phyloP scores from a whole-genome alignment of 352 stramenopile species.

The Plasmopara halstedii region DNA sequence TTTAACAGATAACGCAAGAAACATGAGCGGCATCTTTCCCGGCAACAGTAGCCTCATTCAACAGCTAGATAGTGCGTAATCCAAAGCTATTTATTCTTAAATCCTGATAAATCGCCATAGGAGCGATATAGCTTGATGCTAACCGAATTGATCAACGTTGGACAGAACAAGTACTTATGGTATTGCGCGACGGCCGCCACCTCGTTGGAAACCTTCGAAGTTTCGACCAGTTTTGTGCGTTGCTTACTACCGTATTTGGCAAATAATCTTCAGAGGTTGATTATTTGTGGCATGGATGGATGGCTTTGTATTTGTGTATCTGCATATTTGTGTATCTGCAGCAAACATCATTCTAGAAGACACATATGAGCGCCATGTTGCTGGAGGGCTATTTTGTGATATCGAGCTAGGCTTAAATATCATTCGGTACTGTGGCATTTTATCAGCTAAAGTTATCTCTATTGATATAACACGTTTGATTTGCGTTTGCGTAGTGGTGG shows the following conservation, averaged over 20 bases:
- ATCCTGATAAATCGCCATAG: not conserved
- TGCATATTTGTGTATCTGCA: conserved; percentile 9
- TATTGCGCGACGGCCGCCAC: conserved; percentile 94
- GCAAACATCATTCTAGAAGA: conserved; percentile 96
- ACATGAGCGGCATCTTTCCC: conserved; percentile 72
- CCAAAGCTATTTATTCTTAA: not conserved
- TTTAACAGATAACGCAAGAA: not conserved
- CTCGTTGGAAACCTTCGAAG: conserved; percentile 88
- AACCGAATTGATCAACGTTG: conserved; percentile 3
- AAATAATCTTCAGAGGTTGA: no score
- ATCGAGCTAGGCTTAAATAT: conserved; percentile 96
- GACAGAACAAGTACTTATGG: conserved; percentile 84
- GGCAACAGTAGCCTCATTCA: conserved; percentile 78
- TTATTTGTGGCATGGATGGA: not conserved
- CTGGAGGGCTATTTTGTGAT: conserved; percentile 89
- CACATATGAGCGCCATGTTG: conserved; percentile 88
- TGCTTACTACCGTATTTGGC: not conserved
- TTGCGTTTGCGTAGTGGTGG: conserved; percentile 45
- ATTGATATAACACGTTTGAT: no score
- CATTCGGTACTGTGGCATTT: conserved; percentile 54
- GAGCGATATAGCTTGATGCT: conserved; percentile 5
- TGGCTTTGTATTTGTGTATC: not conserved
- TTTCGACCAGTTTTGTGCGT: conserved; percentile 84
- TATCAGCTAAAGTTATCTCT: not conserved
- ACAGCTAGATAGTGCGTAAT: conserved; percentile 72